A percentile compares a stretch with the other conserved stretches of the same genome.
Evolutionary conservation across 352 stramenopile species (phyloP).

Genomic region (Phytophthora meadii): DNA sequence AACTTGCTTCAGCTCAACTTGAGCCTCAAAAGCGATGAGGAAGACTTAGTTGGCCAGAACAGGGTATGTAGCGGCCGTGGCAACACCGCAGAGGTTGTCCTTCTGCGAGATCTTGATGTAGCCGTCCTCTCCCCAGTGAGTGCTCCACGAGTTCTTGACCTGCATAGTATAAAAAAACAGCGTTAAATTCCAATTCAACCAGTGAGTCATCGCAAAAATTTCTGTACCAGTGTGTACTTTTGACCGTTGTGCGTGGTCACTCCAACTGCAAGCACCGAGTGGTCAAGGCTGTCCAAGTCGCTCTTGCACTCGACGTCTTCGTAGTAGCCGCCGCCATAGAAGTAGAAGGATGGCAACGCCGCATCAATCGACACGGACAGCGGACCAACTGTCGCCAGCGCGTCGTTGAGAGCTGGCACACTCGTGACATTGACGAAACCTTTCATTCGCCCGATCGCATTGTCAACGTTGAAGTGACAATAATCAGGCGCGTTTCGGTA

Average conservation of each 20-base stretch:
- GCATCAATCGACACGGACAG: conserved; percentile 92
- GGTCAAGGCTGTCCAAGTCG: conserved; percentile 91
- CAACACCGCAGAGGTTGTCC: conserved; percentile 96
- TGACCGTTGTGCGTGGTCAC: conserved; percentile 89
- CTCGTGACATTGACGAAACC: conserved; percentile 87
- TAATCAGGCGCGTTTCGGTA: conserved; percentile 91
- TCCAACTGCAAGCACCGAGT: conserved; percentile 93
- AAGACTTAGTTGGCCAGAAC: conserved; percentile 54
- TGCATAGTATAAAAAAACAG: conserved; percentile 9
- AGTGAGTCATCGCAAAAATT: too few relatives aligned
- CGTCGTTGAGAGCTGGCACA: conserved; percentile 81
- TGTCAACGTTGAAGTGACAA: conserved; percentile 87
- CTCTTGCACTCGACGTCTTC: conserved; percentile 90
- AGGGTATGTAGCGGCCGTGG: conserved; percentile 88
- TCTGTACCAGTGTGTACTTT: conserved; percentile 90
- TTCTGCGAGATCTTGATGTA: conserved; percentile 94
- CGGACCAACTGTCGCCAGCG: conserved; percentile 78
- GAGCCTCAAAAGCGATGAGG: conserved; percentile 7
- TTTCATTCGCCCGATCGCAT: conserved; percentile 75
- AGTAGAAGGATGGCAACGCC: conserved; percentile 87
- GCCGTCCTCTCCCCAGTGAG: conserved; percentile 93
- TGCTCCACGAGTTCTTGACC: conserved; percentile 96
- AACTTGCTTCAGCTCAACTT: conserved; percentile 5
- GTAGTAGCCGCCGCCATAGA: conserved; percentile 89
- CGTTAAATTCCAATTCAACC: background rate